Evolutionary conservation across 2,329 filamentous ascomycete genomes (phyloP), one percentile per base, ranked within the genome.

Genomic region (Corniculantispora saksenae): DNA sequence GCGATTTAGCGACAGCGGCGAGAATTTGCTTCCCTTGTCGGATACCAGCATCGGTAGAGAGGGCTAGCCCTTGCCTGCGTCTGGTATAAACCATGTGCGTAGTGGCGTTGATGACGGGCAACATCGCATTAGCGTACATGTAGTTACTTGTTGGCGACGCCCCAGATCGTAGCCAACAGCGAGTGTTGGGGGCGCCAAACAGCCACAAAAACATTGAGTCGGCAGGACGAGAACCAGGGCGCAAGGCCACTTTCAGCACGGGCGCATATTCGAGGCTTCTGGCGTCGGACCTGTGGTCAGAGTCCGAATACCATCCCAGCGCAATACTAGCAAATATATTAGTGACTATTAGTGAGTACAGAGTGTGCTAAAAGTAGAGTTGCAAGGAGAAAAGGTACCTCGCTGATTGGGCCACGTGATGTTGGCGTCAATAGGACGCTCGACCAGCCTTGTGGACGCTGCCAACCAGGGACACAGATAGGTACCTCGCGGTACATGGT

Each of bases 401-500:
- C 54, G 21, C 38, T 45, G 35, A 15, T 45, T 43, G 38, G 48
- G 47, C 23, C 60, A 62, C 60, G 60, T 62, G 60, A 62, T 47
- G 60, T 47, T 25, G 60, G 23, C 60, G 35, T 17, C 60, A 29
- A 47, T 62, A 50, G 60, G 35, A 35, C 35, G 55, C 38, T 32
- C 25, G 6, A 59, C 38, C 17, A 43, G 27, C 40, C 56, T 25
- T 25, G 56, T 58, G 55, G 38, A 43, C 55, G 23, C 56, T 50
- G 25, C 59, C n/a, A 55, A 23, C 60, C 35, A 47, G 23, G 50
- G 27, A 21, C 50, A 25, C 23, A 35, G 60, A 35, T 55, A 45
- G 60, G 54, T 61, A 65, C 63, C 38, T 61, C 17, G 17, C n/a
- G 43, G 50, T 61, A 61, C 63, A 17, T 56, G n/a, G 63, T 56